A percentile compares a stretch with the other conserved stretches of the same genome.
Conservation (phyloP, 1,139 yeast species). For the Waltiozyma sp. region DNA sequence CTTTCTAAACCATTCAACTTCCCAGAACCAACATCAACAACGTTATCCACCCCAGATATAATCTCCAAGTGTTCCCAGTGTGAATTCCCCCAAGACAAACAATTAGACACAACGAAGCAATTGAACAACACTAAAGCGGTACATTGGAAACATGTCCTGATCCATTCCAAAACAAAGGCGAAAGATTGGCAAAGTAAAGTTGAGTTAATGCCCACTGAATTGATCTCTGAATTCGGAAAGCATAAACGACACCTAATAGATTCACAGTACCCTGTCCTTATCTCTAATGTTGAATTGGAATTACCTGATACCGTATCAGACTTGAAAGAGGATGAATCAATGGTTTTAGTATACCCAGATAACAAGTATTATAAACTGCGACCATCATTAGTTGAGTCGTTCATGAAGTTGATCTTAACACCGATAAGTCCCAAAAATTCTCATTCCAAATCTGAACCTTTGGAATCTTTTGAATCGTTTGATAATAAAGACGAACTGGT, state of each 20-base stretch:
- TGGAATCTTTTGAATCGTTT: constrained; percentile 6
- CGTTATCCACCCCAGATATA: constrained; percentile 23
- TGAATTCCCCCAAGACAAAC: constrained; percentile 30
- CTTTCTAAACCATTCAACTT: constrained; percentile 4
- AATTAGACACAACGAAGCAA: constrained; percentile 29
- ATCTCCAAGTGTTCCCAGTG: constrained; percentile 20
- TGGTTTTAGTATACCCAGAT: constrained; percentile 44
- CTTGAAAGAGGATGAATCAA: constrained; percentile 5
- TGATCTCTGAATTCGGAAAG: constrained; percentile 26
- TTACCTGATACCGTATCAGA: constrained; percentile 3
- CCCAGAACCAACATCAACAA: constrained; percentile 9
- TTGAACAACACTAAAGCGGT: constrained; percentile 37
- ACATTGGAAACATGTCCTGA: constrained; percentile 46
- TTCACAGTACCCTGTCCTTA: constrained; percentile 39
- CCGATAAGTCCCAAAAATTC: constrained; percentile 21
- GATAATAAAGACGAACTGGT: constrained; percentile 20
- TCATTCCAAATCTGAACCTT: neutral
- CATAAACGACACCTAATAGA: constrained; percentile 25
- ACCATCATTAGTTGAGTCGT: constrained; percentile 24
- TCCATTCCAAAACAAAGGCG: constrained; percentile 29
- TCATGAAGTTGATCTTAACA: constrained; percentile 32
- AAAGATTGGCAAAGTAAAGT: constrained; percentile 46
- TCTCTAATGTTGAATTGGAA: constrained; percentile 30
- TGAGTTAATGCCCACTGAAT: constrained; percentile 35
- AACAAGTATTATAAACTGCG: constrained; percentile 29